Evolutionary conservation across 176 grass and related monocot genomes (phyloP).

Genomic region (Cymbopogon citratus): DNA sequence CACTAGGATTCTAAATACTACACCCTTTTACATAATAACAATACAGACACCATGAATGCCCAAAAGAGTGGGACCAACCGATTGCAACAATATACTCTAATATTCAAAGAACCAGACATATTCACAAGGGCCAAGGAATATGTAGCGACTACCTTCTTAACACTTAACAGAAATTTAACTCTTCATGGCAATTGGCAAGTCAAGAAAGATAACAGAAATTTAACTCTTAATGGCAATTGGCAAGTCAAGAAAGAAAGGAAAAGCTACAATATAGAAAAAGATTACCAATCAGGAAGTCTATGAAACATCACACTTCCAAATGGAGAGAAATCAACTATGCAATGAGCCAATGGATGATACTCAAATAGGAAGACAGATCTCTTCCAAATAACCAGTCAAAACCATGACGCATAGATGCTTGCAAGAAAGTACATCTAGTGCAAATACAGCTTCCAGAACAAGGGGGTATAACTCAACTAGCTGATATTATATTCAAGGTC

Average conservation of each 20-base stretch:
- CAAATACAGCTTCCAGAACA: conserved; percentile 18
- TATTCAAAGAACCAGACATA: not conserved
- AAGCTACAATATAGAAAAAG: not conserved
- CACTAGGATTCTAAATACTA: not conserved
- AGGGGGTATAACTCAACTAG: conserved; percentile 8
- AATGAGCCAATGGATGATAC: not conserved
- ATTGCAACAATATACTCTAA: not conserved
- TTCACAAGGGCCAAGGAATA: not conserved
- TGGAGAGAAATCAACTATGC: not conserved
- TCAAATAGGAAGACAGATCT: not conserved
- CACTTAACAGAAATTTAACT: not conserved
- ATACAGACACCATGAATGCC: not conserved
- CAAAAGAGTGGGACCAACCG: not conserved
- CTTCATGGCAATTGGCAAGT: not conserved
- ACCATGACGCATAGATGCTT: not conserved
- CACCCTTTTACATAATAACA: not conserved
- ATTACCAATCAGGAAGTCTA: not conserved
- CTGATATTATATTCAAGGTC: conserved; percentile 1
- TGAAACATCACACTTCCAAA: not conserved
- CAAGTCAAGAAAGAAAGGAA: not conserved
- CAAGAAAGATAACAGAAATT: not conserved
- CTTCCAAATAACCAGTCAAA: conserved; percentile 24
- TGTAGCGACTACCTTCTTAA: not conserved
- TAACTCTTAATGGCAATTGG: not conserved
- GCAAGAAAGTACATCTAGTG: conserved; percentile 6